Base-by-base conservation (phyloP, 495 filamentous ascomycete genomes). In the Tuber borchii region DNA sequence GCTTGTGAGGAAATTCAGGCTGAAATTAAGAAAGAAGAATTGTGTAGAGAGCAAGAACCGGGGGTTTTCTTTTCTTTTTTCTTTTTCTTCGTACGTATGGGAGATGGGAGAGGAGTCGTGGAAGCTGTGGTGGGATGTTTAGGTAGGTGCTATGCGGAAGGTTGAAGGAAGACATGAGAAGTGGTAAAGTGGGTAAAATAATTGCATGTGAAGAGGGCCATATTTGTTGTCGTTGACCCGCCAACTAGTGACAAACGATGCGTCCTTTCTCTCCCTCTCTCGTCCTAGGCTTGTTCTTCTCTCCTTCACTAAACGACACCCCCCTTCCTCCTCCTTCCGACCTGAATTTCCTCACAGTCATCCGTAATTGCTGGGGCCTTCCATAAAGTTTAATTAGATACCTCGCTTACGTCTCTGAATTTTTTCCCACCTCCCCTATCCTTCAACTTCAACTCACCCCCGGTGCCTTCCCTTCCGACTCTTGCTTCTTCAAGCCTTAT, bases 381-480 rank as follows among this genome's bases (percentile, higher is more conserved):
- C 56, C 56, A 65, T 65, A 4, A 17, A 4, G 34, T 7, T 26
- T 34, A 31, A 22, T n/a, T n/a, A 31, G n/a, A 61, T 31, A 65
- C 26, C 56, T 34, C 56, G 6, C 51, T 34, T 34, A 65, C 12
- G 56, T 31, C 12, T 65, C 26, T 65, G 56, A 17, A 26, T 26
- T 17, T 31, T 65, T 56, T 46, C 40, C 44, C 70, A 44, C 26
- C 46, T 61, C n/a, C 37, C 46, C n/a, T 68, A 45, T 12, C 45
- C 61, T 68, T 70, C 61, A 37, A 72, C 69, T 44, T 44, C 46
- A 48, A n/a, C n/a, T n/a, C n/a, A n/a, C n/a, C n/a, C n/a, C n/a
- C n/a, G n/a, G n/a, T n/a, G n/a, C n/a, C n/a, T 51, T 42, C 22
- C 26, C 45, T 43, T 31, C 42, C 51, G 20, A 26, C 43, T 22